phyloP scores from a whole-genome alignment of 2,329 filamentous ascomycete genomes.

The Pseudocercospora musae region DNA sequence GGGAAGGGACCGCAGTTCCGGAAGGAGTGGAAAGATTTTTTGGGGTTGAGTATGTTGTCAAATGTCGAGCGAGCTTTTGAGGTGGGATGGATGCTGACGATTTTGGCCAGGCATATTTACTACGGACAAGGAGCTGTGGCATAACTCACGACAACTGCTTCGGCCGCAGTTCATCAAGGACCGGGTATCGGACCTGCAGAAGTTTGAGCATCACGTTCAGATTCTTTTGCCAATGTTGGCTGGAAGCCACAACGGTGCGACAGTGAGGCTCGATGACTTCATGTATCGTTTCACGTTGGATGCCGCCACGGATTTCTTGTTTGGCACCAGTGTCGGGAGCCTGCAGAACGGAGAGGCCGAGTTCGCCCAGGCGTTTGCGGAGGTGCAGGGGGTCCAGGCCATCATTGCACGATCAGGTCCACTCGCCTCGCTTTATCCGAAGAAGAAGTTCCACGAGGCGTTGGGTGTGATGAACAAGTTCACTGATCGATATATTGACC shows the following conservation, averaged over 20 bases:
- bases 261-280: slow-evolving; percentile 69
- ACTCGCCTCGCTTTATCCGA: slow-evolving; percentile 61
- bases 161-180: slow-evolving; percentile 84
- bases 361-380: slow-evolving; percentile 79
- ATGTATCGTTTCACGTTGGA: slow-evolving; percentile 86
- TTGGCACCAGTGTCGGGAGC: slow-evolving; percentile 70
- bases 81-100: slow-evolving; percentile 6
- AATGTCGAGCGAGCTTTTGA: neutral
- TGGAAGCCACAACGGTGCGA: slow-evolving; percentile 36
- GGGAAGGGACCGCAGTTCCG: slow-evolving; percentile 79
- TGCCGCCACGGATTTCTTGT: slow-evolving; percentile 79
- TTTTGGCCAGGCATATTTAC: slow-evolving; percentile 52
- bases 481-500: slow-evolving; percentile 73
- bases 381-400: slow-evolving; percentile 72
- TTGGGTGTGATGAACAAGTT: slow-evolving; percentile 72
- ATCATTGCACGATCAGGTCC: slow-evolving; percentile 59
- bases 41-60: slow-evolving; percentile 70
- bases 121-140: slow-evolving; percentile 77
- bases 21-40: slow-evolving; percentile 68
- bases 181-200: slow-evolving; percentile 74
- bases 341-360: slow-evolving; percentile 55
- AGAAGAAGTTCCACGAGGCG: slow-evolving; percentile 58
- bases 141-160: slow-evolving; percentile 74
- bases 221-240: slow-evolving; percentile 66
- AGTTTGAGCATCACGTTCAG: slow-evolving; percentile 76